A percentile compares a stretch with the other conserved stretches of the same genome.
Evolutionary conservation across 148 eudicot species (phyloP).

Genomic region (Mesembryanthemum crystallinum): DNA sequence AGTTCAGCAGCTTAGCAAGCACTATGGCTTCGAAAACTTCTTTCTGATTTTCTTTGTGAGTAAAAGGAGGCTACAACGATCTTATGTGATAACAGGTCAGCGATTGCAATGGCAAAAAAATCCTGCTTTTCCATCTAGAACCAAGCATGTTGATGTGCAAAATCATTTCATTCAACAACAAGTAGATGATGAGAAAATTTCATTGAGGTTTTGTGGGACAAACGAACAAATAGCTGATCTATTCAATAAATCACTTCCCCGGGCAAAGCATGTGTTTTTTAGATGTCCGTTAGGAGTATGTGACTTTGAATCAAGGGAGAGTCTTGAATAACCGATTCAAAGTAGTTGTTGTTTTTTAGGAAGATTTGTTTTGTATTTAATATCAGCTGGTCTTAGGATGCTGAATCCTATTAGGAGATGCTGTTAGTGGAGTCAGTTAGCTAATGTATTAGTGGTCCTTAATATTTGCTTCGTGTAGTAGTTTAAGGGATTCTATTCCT

Average conservation of each 20-base stretch:
- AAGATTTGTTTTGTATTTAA: no score
- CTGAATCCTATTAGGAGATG: no score
- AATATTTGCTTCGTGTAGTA: no score
- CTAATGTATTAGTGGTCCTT: no score
- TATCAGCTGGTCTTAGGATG: no score
- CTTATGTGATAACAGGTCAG: conserved; percentile 16
- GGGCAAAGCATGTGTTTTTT: conserved; percentile 10
- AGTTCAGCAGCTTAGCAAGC: conserved; percentile 15
- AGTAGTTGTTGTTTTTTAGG: neutral
- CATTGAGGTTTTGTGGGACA: conserved; percentile 18
- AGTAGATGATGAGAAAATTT: neutral
- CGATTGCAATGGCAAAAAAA: conserved; percentile 17
- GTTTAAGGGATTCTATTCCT: no score
- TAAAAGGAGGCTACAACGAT: conserved; percentile 3
- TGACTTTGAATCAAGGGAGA: conserved; percentile 6
- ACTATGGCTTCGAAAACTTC: conserved; percentile 3
- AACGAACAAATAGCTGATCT: conserved; percentile 10
- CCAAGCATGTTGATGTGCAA: conserved; percentile 19
- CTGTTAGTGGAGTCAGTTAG: no score
- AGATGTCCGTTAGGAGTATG: neutral
- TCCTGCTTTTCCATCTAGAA: conserved; percentile 6
- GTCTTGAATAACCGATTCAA: neutral
- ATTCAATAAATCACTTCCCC: conserved; percentile 10
- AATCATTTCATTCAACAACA: conserved; percentile 7
- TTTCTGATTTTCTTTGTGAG: neutral